Percentiles rank a stretch among this genome's conserved stretches.
Evolutionary conservation across 1,139 yeast genomes (phyloP).

Genomic region (Zygosaccharomyces sapae): DNA sequence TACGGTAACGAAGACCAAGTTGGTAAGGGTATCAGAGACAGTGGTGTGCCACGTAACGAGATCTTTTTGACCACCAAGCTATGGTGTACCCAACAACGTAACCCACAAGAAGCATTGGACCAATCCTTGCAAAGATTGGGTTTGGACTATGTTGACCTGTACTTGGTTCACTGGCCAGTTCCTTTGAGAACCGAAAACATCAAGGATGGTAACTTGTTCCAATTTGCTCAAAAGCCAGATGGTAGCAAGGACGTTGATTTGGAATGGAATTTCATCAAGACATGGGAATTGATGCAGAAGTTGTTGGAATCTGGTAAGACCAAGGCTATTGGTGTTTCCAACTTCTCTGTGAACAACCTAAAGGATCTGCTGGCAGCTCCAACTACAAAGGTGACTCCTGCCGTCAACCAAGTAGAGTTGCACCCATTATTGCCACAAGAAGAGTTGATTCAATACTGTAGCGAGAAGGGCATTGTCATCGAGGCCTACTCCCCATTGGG

Average conservation of each 20-base stretch:
- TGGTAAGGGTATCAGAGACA: constrained; percentile 62
- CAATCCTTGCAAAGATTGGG: constrained; percentile 62
- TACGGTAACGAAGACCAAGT: constrained; percentile 65
- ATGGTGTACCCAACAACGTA: constrained; percentile 63
- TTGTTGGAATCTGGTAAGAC: constrained; percentile 55
- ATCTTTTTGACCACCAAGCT: constrained; percentile 77
- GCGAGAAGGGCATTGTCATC: constrained; percentile 51
- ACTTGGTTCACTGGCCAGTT: constrained; percentile 85
- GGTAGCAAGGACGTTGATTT: constrained; percentile 43
- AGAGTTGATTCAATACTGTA: constrained; percentile 54
- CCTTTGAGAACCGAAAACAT: constrained; percentile 46
- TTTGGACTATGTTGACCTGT: constrained; percentile 77
- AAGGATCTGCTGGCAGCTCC: constrained; percentile 50
- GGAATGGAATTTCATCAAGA: constrained; percentile 56
- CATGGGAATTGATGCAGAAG: constrained; percentile 68
- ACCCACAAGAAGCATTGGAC: constrained; percentile 57
- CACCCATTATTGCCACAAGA: constrained; percentile 74
- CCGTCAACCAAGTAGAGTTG: constrained; percentile 66
- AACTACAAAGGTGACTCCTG: constrained; percentile 56
- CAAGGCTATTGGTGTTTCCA: constrained; percentile 75
- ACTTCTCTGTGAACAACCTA: constrained; percentile 56
- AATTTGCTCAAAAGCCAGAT: constrained; percentile 42
- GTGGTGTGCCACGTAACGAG: constrained; percentile 65
- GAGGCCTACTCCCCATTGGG: constrained; percentile 86
- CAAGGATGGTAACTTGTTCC: constrained; percentile 37